These are phyloP conservation scores for Chaetomium sp. DNA, from an alignment of 2,329 filamentous ascomycete species.

Conservation along the genomic window DNA sequence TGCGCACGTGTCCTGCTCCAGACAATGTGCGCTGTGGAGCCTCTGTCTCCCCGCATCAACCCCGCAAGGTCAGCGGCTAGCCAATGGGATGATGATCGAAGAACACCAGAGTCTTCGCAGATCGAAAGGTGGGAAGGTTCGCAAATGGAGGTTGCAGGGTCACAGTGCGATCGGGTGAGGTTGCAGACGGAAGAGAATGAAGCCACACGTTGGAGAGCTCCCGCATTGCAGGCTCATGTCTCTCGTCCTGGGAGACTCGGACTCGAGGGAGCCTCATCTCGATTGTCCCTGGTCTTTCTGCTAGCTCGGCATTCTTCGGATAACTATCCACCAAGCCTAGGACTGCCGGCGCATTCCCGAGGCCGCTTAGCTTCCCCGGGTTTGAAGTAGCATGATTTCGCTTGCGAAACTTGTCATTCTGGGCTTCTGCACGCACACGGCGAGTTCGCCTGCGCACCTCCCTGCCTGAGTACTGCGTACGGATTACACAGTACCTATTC, in stretches of 20 bases:
- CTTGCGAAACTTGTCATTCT: conserved; percentile 3
- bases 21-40: not conserved
- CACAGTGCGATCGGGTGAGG: conserved; percentile 15
- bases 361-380: conserved; percentile 11
- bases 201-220: conserved; percentile 2
- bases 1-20: not conserved
- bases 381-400: conserved; percentile 12
- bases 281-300: not conserved
- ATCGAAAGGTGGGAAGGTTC: not conserved
- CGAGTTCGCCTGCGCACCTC: conserved; percentile 7
- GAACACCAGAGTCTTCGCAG: not conserved
- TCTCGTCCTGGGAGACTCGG: not conserved
- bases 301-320: conserved; percentile 12
- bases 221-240: not conserved
- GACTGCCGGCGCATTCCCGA: conserved; percentile 18
- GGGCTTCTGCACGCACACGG: conserved; percentile 6
- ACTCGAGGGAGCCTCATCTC: not conserved
- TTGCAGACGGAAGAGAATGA: conserved; percentile 2
- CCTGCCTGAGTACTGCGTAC: conserved; percentile 6
- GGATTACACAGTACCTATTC: no score
- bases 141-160: not conserved
- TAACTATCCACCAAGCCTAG: not conserved
- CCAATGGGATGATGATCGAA: not conserved
- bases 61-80: not conserved
- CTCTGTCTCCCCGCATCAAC: conserved; percentile 9